Evolutionary conservation across 1,284 basidiomycete genomes (phyloP).

Genomic region (Moesziomyces sp.): DNA sequence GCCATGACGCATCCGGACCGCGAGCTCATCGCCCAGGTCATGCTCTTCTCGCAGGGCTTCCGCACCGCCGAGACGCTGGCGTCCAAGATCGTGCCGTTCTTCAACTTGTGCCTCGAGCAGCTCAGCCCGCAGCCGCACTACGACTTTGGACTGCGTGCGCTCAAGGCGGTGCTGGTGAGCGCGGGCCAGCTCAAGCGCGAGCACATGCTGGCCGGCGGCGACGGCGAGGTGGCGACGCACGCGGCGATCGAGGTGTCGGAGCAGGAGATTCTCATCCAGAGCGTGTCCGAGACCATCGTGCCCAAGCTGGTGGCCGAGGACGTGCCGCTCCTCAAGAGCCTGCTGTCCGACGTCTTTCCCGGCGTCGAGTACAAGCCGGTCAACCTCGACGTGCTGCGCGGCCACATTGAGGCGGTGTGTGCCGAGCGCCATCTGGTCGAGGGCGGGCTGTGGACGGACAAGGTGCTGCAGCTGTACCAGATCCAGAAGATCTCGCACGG

Average conservation of each 20-base stretch:
- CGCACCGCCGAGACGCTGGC: constrained; percentile 94
- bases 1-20: constrained; percentile 99
- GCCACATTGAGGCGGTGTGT: constrained; percentile 88
- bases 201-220: constrained; percentile 48
- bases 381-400: constrained; percentile 83
- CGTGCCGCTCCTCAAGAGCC: constrained; percentile 90
- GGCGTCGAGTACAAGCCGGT: constrained; percentile 90
- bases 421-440: constrained; percentile 83
- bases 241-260: constrained; percentile 74
- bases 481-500: constrained; percentile 99
- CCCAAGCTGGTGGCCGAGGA: constrained; percentile 98
- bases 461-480: constrained; percentile 97
- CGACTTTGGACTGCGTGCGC: constrained; percentile 96
- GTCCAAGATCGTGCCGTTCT: constrained; percentile 98
- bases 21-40: constrained; percentile 98
- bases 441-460: constrained; percentile 90
- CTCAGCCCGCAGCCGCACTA: constrained; percentile 97
- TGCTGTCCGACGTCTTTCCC: constrained; percentile 97
- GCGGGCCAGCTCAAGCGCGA: constrained; percentile 98
- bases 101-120: constrained; percentile 97
- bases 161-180: constrained; percentile 95
- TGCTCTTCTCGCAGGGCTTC: constrained; percentile 99
- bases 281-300: constrained; percentile 98
- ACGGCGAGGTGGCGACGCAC: constrained; percentile 6
- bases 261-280: constrained; percentile 97